These are phyloP conservation scores for Biscogniauxia sp. DNA, from an alignment of 2,329 filamentous ascomycete genomes.

Conservation along the genomic window DNA sequence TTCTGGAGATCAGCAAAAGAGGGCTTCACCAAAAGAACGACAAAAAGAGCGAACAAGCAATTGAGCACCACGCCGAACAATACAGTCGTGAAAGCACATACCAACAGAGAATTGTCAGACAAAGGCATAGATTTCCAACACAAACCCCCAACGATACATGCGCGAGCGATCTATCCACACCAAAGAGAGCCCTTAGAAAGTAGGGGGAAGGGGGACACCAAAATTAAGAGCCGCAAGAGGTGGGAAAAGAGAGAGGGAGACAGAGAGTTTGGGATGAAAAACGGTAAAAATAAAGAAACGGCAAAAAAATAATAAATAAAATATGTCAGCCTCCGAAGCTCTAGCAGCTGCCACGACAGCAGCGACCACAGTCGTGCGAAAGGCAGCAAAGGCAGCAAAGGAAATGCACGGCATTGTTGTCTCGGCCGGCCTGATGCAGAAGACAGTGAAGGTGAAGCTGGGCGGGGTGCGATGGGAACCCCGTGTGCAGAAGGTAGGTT, in stretches of 20 bases:
- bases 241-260: background rate
- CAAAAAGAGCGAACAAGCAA: background rate
- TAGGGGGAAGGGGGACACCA: background rate
- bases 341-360: slow-evolving; percentile 20
- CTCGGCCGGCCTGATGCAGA: slow-evolving; percentile 73
- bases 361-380: slow-evolving; percentile 35
- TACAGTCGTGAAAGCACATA: background rate
- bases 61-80: background rate
- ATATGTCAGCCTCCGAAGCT: background rate
- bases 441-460: slow-evolving; percentile 75
- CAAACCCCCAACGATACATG: background rate
- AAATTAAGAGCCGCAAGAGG: background rate
- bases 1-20: background rate
- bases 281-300: slow-evolving; percentile 1
- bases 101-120: background rate
- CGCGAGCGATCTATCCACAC: background rate
- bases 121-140: background rate
- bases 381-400: slow-evolving; percentile 45
- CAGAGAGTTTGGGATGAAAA: background rate
- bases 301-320: too few species aligned
- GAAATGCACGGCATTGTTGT: slow-evolving; percentile 69
- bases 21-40: too few species aligned
- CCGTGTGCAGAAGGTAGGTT: slow-evolving; percentile 66
- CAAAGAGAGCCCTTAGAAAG: background rate
- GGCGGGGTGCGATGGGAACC: slow-evolving; percentile 71